Base-by-base conservation (phyloP, 495 filamentous ascomycete species). In the Trichocladium antarcticum region DNA sequence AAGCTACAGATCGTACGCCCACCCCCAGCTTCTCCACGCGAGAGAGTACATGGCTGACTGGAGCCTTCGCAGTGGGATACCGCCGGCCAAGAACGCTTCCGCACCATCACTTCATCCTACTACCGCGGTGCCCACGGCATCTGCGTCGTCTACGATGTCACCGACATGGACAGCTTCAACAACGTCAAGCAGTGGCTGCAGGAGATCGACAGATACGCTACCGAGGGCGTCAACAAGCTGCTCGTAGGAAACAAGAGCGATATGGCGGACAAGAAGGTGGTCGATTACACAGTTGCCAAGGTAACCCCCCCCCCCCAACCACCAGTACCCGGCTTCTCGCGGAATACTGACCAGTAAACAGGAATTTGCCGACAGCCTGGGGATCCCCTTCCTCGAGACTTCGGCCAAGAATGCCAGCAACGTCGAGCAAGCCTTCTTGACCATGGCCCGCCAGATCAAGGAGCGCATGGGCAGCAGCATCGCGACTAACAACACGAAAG, bases 141-240 rank as follows among this genome's bases (percentile, higher is more conserved):
- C 73, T 98, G 92, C 71, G 92, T 98, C 45, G 92, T 98, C 64
- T 98, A 96, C 76, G 92, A 98, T 80, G 93, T 98, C 64, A 98
- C 92, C 37, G 93, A 98, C 66, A 97, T 96, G 93, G 93, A 97
- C 71, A 93, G 86, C 37, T 98, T 97, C 87, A 97, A 97, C 80
- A 97, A 97, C 73, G 93, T 98, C 58, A 96, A 97, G 84, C 93
- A 97, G 76, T 98, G 92, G 92, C 83, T 98, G 50, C 93, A 97
- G 67, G 93, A 98, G 73, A 98, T 98, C 56, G 93, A 98, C 71
- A 81, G 93, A 60, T 97, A 98, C 60, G 92, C 92, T 53, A 97
- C 92, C 46, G 92, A 98, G 69, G 93, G 93, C 59, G 92, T 98
- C 59, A 98, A 97, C 78, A 97, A 97, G 74, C 80, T 98, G 42